These are phyloP conservation scores for Colletotrichum siamense DNA, from an alignment of 2,329 filamentous ascomycete genomes.

Conservation along the genomic window DNA sequence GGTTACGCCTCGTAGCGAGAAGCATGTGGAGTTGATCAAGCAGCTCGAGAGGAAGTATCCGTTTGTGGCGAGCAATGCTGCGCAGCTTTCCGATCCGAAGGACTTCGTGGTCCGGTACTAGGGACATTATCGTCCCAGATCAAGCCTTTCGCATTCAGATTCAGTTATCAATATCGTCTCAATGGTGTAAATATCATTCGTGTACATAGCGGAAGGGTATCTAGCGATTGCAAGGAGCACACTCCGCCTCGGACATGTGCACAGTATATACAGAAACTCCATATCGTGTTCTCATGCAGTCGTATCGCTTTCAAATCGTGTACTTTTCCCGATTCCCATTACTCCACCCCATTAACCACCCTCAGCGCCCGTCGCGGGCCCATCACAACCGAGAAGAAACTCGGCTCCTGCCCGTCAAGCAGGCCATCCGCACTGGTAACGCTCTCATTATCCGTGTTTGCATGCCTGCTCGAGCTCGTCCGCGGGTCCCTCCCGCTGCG, in stretches of 20 bases:
- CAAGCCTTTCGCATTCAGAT: too few species aligned
- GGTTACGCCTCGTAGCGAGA: not conserved
- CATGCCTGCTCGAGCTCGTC: slow-evolving; percentile 23
- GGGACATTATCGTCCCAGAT: not conserved
- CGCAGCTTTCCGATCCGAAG: not conserved
- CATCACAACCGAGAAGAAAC: slow-evolving; percentile 73
- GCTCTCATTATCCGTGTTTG: slow-evolving; percentile 30
- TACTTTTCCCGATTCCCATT: slow-evolving; percentile 28
- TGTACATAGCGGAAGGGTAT: slow-evolving; percentile 18
- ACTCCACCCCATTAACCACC: slow-evolving; percentile 64
- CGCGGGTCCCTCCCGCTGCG: slow-evolving; percentile 19
- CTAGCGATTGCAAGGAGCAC: slow-evolving; percentile 8
- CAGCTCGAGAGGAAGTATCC: slow-evolving; percentile 1
- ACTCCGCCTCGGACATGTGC: not conserved
- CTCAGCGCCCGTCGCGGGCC: slow-evolving; percentile 72
- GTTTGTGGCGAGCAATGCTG: slow-evolving; percentile 2
- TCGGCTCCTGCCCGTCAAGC: slow-evolving; percentile 68
- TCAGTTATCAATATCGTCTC: not conserved
- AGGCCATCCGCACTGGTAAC: slow-evolving; percentile 58
- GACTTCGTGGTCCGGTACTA: not conserved
- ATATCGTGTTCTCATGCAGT: slow-evolving; percentile 8
- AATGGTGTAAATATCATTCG: not conserved
- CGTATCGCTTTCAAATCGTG: not conserved
- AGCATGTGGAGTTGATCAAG: not conserved
- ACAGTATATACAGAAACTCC: not conserved